Conservation (phyloP, 2,329 filamentous ascomycete genomes). For the Coniochaeta sp. region DNA sequence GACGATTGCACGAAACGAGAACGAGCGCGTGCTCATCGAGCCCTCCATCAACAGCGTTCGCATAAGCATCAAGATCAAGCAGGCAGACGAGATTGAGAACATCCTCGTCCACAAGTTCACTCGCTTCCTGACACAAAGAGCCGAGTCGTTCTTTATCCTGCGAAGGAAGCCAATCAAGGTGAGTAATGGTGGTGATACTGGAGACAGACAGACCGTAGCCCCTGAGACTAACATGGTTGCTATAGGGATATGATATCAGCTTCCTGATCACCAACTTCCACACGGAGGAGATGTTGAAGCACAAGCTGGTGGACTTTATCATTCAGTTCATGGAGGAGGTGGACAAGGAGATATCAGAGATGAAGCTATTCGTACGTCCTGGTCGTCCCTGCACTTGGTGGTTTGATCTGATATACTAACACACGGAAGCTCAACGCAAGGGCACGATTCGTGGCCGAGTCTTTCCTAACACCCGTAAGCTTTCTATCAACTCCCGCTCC, state of each 20-base stretch:
- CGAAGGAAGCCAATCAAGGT: slow-evolving; percentile 93
- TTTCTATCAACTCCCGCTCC: background rate
- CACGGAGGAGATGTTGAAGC: slow-evolving; percentile 97
- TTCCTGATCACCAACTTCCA: slow-evolving; percentile 99
- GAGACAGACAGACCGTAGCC: background rate
- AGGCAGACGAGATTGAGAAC: slow-evolving; percentile 97
- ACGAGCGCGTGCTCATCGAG: slow-evolving; percentile 93
- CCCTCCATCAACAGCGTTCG: slow-evolving; percentile 95
- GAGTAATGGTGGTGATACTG: slow-evolving; percentile 17
- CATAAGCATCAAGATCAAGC: slow-evolving; percentile 98
- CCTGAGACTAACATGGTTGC: background rate
- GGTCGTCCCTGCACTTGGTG: background rate
- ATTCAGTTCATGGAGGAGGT: slow-evolving; percentile 99
- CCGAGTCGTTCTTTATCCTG: slow-evolving; percentile 95
- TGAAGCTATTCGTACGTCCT: slow-evolving; percentile 92
- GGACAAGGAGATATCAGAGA: slow-evolving; percentile 99
- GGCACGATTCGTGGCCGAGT: slow-evolving; percentile 96
- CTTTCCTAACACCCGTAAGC: slow-evolving; percentile 76
- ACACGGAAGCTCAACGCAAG: slow-evolving; percentile 75
- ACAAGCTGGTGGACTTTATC: slow-evolving; percentile 98
- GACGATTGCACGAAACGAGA: slow-evolving; percentile 89
- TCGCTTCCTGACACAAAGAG: slow-evolving; percentile 89
- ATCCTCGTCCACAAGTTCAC: slow-evolving; percentile 99
- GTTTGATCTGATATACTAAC: slow-evolving; percentile 9
- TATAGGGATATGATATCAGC: slow-evolving; percentile 91